Evolutionary conservation across 139 green algal genomes (phyloP).

Genomic region (Microglena sp.): DNA sequence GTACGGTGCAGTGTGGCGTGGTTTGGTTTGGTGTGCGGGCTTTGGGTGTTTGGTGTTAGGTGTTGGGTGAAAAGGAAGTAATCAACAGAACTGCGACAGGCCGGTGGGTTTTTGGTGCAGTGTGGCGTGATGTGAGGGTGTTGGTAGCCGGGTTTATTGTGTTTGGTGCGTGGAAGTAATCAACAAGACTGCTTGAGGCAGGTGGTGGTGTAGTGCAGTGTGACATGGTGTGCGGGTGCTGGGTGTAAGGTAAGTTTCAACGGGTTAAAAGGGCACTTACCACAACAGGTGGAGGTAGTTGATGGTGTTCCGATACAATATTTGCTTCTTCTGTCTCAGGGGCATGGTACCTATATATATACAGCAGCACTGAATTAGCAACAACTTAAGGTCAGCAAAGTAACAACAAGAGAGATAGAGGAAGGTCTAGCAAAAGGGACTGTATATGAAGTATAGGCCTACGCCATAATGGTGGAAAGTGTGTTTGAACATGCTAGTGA

Average conservation of each 20-base stretch:
- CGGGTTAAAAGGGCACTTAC: slow-evolving; percentile 11
- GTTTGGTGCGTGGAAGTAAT: background rate
- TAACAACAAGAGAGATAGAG: no score
- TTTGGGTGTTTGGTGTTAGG: background rate
- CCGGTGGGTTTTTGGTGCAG: no score
- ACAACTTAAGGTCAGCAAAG: no score
- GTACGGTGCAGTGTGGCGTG: no score
- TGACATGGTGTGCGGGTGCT: background rate
- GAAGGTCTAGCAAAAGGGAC: no score
- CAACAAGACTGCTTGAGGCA: background rate
- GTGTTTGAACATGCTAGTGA: background rate
- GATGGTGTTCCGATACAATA: slow-evolving; percentile 18
- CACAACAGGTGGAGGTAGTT: slow-evolving; percentile 25
- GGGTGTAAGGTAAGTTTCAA: background rate
- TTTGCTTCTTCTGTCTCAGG: slow-evolving; percentile 8
- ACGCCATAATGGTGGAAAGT: no score
- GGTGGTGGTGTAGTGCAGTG: background rate
- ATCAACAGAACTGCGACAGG: background rate
- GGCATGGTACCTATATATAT: slow-evolving; percentile 10
- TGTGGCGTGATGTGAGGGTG: background rate
- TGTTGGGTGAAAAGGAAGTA: background rate
- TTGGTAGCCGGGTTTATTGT: background rate
- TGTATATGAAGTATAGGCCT: no score
- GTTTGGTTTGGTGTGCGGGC: no score
- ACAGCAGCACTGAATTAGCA: no score